phyloP scores from a whole-genome alignment of 2,329 filamentous ascomycete species.

The Seiridium cupressi region DNA sequence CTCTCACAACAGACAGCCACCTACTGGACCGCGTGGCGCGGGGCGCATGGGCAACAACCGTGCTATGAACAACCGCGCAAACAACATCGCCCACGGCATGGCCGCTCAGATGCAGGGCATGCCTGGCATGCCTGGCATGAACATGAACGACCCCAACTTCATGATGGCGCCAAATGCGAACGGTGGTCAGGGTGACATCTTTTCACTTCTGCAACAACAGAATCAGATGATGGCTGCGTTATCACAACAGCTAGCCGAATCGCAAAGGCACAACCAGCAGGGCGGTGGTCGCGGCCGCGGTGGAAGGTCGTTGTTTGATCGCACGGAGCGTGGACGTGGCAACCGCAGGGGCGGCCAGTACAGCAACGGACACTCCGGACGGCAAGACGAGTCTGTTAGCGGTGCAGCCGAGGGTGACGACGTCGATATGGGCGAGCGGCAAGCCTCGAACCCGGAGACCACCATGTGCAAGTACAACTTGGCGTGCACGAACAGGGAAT shows the following conservation, averaged over 20 bases:
- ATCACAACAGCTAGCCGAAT: slow-evolving; percentile 60
- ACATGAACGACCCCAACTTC: slow-evolving; percentile 44
- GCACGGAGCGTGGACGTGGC: slow-evolving; percentile 59
- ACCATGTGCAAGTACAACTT: slow-evolving; percentile 88
- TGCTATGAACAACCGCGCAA: slow-evolving; percentile 49
- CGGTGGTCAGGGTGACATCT: slow-evolving; percentile 71
- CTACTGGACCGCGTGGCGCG: slow-evolving; percentile 67
- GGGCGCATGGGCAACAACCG: slow-evolving; percentile 36
- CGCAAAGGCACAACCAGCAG: slow-evolving; percentile 40
- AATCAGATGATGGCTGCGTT: slow-evolving; percentile 82
- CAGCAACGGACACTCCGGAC: slow-evolving; percentile 33
- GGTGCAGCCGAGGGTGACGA: slow-evolving; percentile 51
- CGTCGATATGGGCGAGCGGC: slow-evolving; percentile 59
- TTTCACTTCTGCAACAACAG: slow-evolving; percentile 81
- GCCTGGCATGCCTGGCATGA: slow-evolving; percentile 36
- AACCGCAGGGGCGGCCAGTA: slow-evolving; percentile 48
- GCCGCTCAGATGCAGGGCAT: slow-evolving; percentile 40
- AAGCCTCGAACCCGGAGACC: slow-evolving; percentile 58
- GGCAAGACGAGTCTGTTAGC: slow-evolving; percentile 30
- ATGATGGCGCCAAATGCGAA: slow-evolving; percentile 36
- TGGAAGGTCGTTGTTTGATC: slow-evolving; percentile 70
- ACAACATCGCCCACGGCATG: slow-evolving; percentile 47
- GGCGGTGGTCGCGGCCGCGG: slow-evolving; percentile 43
- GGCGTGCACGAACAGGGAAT: slow-evolving; percentile 83
- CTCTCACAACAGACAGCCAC: slow-evolving; percentile 67